Evolutionary conservation across 805 yeast genomes (phyloP).

Genomic region (Candida maltosa): DNA sequence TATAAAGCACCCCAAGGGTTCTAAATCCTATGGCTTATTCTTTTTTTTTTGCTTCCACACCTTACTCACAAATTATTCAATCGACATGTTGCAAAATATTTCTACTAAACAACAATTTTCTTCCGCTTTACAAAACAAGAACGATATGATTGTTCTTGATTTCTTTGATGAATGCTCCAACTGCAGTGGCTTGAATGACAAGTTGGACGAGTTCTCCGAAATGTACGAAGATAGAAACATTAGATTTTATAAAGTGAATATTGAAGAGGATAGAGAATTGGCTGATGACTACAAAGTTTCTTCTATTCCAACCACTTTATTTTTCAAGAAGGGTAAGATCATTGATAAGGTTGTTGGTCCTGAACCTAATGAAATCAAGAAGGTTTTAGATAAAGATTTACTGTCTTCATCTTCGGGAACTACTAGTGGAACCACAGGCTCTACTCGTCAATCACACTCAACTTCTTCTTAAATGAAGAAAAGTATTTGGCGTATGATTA

Average conservation of each 20-base stretch:
- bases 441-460: too few relatives aligned
- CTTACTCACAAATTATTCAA: conserved; percentile 2
- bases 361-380: conserved; percentile 75
- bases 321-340: conserved; percentile 77
- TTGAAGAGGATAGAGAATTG: conserved; percentile 72
- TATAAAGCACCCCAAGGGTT: too few relatives aligned
- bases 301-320: conserved; percentile 56
- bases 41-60: neutral
- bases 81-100: conserved; percentile 8
- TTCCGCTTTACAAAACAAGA: conserved; percentile 5
- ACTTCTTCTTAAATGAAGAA: too few relatives aligned
- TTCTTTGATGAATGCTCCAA: conserved; percentile 98
- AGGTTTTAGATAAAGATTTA: conserved; percentile 35
- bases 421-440: too few relatives aligned
- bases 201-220: conserved; percentile 69
- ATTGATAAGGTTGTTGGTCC: conserved; percentile 83
- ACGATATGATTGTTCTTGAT: conserved; percentile 67
- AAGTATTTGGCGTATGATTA: too few relatives aligned
- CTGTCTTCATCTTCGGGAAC: neutral
- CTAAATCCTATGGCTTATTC: too few relatives aligned
- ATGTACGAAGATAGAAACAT: conserved; percentile 49
- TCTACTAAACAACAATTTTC: conserved; percentile 7
- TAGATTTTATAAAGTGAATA: conserved; percentile 82
- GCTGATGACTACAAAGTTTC: conserved; percentile 57
- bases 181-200: conserved; percentile 92